Evolutionary conservation across 78 protist genomes (phyloP).

Genomic region (Dictyostelium capitatum): DNA sequence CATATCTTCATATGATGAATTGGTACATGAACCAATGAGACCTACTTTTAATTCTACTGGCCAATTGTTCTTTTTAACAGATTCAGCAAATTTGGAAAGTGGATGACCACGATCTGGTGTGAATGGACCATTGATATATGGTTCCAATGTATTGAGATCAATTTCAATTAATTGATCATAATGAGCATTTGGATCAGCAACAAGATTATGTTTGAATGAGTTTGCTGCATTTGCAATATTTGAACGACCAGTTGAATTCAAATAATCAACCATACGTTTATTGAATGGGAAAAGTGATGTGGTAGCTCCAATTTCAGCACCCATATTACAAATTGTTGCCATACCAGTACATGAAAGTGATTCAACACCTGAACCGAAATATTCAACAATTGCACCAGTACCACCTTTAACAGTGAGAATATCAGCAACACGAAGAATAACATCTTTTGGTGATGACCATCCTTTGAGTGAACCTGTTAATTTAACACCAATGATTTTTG

Average conservation of each 20-base stretch:
- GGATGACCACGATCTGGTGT: conserved; percentile 96
- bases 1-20: conserved; percentile 97
- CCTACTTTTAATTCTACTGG: conserved; percentile 94
- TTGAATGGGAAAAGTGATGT: conserved; percentile 97
- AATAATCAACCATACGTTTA: conserved; percentile 90
- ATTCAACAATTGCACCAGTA: conserved; percentile 96
- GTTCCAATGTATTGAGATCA: conserved; percentile 92
- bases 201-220: conserved; percentile 58
- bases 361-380: conserved; percentile 96
- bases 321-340: conserved; percentile 98
- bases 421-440: conserved; percentile 95
- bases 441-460: conserved; percentile 96
- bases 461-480: conserved; percentile 91
- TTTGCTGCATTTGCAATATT: conserved; percentile 83
- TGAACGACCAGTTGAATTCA: conserved; percentile 91
- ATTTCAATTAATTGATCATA: conserved; percentile 95
- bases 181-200: conserved; percentile 84
- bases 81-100: conserved; percentile 80
- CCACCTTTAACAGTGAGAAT: conserved; percentile 95
- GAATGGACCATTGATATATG: conserved; percentile 98
- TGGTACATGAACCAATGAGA: conserved; percentile 97
- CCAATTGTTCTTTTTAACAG: conserved; percentile 91
- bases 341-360: conserved; percentile 94
- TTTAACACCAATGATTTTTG: conserved; percentile 97
- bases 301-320: conserved; percentile 98